A percentile compares a stretch with the other conserved stretches of the same genome.
Evolutionary conservation across 257 asterid genomes (phyloP).

Genomic region (Perilla frutescens): DNA sequence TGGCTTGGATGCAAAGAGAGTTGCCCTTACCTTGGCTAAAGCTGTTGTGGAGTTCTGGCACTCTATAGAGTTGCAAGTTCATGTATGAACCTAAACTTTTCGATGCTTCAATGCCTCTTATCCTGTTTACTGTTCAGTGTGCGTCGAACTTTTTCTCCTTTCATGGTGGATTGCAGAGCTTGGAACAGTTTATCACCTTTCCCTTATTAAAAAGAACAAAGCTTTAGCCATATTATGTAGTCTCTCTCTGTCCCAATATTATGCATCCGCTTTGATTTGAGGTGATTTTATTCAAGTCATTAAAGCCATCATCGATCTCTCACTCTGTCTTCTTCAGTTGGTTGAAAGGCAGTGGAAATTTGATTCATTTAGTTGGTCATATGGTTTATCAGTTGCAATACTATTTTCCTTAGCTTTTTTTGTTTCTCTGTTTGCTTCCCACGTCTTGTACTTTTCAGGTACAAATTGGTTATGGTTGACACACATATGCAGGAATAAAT

Average conservation of each 20-base stretch:
- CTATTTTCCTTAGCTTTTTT: neutral
- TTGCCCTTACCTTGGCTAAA: slow-evolving; percentile 72
- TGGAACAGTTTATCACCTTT: slow-evolving; percentile 2
- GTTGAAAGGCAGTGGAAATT: slow-evolving; percentile 17
- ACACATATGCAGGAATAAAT: slow-evolving; percentile 4
- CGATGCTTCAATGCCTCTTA: slow-evolving; percentile 10
- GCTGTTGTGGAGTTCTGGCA: slow-evolving; percentile 91
- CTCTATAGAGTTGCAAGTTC: slow-evolving; percentile 59
- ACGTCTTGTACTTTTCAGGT: slow-evolving; percentile 13
- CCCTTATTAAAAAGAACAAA: neutral
- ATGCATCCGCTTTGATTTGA: neutral
- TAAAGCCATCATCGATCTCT: slow-evolving; percentile 16
- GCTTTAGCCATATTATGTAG: slow-evolving; percentile 2
- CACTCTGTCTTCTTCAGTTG: neutral
- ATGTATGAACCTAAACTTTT: slow-evolving; percentile 25
- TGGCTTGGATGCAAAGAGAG: slow-evolving; percentile 59
- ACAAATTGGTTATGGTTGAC: slow-evolving; percentile 12
- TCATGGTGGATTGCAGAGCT: slow-evolving; percentile 15
- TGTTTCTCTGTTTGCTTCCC: neutral
- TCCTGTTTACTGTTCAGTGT: slow-evolving; percentile 25
- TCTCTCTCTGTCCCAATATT: neutral
- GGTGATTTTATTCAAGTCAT: neutral
- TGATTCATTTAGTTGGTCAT: slow-evolving; percentile 14
- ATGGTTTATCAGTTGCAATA: slow-evolving; percentile 15
- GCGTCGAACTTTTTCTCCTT: slow-evolving; percentile 14